Percentiles rank a stretch among this genome's conserved stretches.
phyloP scores from a whole-genome alignment of 2,329 filamentous ascomycete species.

The Ophiostoma himal-ulmi region DNA sequence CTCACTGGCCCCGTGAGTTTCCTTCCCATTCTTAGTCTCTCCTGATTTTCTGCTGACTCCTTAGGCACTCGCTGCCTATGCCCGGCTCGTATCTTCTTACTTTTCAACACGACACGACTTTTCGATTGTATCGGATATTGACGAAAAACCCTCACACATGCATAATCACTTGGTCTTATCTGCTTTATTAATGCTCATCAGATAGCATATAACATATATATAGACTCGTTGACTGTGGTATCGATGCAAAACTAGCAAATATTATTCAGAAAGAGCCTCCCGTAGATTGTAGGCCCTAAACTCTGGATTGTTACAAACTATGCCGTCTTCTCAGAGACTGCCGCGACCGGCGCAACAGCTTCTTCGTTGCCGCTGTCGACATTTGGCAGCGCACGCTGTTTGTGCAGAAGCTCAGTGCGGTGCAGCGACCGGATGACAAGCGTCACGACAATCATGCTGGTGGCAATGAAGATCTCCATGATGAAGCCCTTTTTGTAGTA shows the following conservation, averaged over 20 bases:
- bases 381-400: slow-evolving; percentile 29
- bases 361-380: slow-evolving; percentile 38
- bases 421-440: slow-evolving; percentile 20
- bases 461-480: slow-evolving; percentile 32
- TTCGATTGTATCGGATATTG: too few species aligned
- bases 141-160: not conserved
- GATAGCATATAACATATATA: not conserved
- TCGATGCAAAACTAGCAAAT: not conserved
- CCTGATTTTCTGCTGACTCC: too few species aligned
- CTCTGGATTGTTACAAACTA: not conserved
- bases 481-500: slow-evolving; percentile 35
- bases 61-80: too few species aligned
- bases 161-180: not conserved
- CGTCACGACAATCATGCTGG: slow-evolving; percentile 26
- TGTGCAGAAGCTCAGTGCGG: slow-evolving; percentile 5
- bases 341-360: not conserved
- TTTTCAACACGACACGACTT: too few species aligned
- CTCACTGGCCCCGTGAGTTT: too few species aligned
- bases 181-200: not conserved
- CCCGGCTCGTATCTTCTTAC: too few species aligned
- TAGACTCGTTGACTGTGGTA: not conserved
- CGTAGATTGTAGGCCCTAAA: not conserved
- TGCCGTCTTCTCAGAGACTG: not conserved
- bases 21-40: too few species aligned
- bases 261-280: not conserved